These are phyloP conservation scores for Parafenestella ontariensis DNA, from an alignment of 2,329 filamentous ascomycete species.

Conservation along the genomic window DNA sequence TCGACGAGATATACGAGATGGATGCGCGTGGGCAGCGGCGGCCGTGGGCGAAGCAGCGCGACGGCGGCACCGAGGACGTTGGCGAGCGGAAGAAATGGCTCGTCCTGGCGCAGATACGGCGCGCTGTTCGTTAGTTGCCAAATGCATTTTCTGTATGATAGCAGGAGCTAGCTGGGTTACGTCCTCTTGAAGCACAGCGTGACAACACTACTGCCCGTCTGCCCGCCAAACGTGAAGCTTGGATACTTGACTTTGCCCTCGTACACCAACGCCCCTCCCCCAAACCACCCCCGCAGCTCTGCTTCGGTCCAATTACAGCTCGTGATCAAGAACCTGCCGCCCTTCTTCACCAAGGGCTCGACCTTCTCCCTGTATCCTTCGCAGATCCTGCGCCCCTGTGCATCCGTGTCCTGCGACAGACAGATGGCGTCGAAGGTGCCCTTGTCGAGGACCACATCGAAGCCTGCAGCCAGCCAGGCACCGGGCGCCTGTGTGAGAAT, in stretches of 20 bases:
- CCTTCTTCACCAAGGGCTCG: conserved; percentile 69
- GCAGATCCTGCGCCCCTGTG: conserved; percentile 66
- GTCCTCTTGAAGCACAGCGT: conserved; percentile 78
- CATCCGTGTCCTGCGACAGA: conserved; percentile 66
- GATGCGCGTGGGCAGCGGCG: conserved; percentile 70
- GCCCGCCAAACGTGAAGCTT: conserved; percentile 87
- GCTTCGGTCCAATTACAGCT: conserved; percentile 98
- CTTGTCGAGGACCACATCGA: conserved; percentile 95
- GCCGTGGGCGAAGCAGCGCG: conserved; percentile 62
- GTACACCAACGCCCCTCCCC: conserved; percentile 61
- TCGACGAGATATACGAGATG: conserved; percentile 73
- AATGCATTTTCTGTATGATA: background rate
- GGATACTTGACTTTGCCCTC: conserved; percentile 79
- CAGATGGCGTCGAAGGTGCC: conserved; percentile 97
- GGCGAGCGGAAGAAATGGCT: conserved; percentile 73
- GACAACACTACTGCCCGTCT: conserved; percentile 86
- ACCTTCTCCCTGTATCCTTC: conserved; percentile 78
- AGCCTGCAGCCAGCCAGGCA: conserved; percentile 70
- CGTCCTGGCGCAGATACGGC: conserved; percentile 59
- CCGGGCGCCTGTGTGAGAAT: conserved; percentile 52
- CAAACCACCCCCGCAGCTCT: conserved; percentile 84
- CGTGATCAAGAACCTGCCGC: conserved; percentile 82
- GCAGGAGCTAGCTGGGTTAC: conserved; percentile 20
- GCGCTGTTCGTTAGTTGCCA: conserved; percentile 8
- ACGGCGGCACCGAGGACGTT: conserved; percentile 68